Evolutionary conservation across 805 yeast genomes (phyloP).

Genomic region (Helenozyma rhizophorensis): DNA sequence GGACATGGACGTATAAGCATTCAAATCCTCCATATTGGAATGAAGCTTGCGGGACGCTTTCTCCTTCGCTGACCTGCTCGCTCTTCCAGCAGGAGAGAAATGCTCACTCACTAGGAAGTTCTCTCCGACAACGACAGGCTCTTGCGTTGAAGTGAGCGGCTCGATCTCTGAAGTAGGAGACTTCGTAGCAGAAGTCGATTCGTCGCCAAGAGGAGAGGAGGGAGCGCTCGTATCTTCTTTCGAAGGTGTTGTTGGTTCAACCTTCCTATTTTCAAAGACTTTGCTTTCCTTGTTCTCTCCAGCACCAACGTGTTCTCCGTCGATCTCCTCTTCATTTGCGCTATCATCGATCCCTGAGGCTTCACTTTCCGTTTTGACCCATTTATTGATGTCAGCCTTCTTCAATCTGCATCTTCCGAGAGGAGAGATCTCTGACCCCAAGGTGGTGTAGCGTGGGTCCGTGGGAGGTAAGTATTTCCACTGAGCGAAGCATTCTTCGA

Average conservation of each 20-base stretch:
- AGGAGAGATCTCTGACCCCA: constrained; percentile 11
- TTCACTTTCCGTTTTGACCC: neutral
- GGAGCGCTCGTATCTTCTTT: too few relatives aligned
- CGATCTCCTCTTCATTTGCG: constrained; percentile 10
- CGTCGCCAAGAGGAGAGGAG: too few relatives aligned
- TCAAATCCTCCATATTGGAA: constrained; percentile 63
- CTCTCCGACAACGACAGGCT: constrained; percentile 15
- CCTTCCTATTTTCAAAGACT: too few relatives aligned
- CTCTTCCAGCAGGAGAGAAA: neutral
- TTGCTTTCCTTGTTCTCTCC: too few relatives aligned
- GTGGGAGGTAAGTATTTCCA: constrained; percentile 53
- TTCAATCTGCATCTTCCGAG: constrained; percentile 6
- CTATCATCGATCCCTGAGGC: constrained; percentile 24
- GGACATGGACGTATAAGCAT: constrained; percentile 50
- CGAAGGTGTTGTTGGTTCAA: neutral
- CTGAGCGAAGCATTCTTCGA: constrained; percentile 67
- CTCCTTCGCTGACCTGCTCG: constrained; percentile 55
- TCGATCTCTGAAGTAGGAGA: neutral
- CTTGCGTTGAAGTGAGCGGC: neutral
- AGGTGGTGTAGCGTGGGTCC: constrained; percentile 43
- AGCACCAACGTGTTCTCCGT: too few relatives aligned
- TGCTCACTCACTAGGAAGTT: neutral
- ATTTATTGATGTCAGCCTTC: neutral
- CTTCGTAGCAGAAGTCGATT: neutral
- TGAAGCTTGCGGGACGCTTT: constrained; percentile 66